phyloP scores from a whole-genome alignment of 441 rosid genomes.

The Syzygium syzygioides region DNA sequence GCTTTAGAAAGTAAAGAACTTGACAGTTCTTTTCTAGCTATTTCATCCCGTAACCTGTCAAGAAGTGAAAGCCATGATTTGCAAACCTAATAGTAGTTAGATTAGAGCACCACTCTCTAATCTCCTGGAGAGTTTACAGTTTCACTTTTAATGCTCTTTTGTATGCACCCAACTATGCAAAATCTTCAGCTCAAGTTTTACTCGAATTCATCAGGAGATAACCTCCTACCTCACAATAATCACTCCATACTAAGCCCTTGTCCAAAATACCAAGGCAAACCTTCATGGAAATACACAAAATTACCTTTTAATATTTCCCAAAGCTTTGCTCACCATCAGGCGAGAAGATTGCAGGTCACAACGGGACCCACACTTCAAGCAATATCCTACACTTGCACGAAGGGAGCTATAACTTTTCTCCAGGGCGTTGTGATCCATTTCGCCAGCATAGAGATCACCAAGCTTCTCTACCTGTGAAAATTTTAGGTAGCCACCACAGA shows the following conservation, averaged over 20 bases:
- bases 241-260: neutral
- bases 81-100: neutral
- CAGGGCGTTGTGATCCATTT: constrained; percentile 29
- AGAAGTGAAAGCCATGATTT: neutral
- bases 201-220: neutral
- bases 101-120: neutral
- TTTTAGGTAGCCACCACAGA: constrained; percentile 1
- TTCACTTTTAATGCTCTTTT: neutral
- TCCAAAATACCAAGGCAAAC: neutral
- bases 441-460: constrained; percentile 14
- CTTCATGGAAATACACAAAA: neutral
- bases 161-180: neutral
- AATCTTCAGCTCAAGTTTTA: neutral
- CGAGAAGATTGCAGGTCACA: constrained; percentile 35
- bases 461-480: constrained; percentile 22
- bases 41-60: constrained; percentile 53
- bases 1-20: constrained; percentile 36
- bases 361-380: constrained; percentile 56
- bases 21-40: constrained; percentile 27
- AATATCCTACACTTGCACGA: constrained; percentile 36
- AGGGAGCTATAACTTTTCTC: constrained; percentile 12
- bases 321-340: constrained; percentile 41
- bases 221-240: neutral
- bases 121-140: neutral
- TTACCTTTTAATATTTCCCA: constrained; percentile 54